These are phyloP conservation scores for Stereum hirsutum DNA, from an alignment of 1,284 basidiomycete genomes.

Conservation along the genomic window DNA sequence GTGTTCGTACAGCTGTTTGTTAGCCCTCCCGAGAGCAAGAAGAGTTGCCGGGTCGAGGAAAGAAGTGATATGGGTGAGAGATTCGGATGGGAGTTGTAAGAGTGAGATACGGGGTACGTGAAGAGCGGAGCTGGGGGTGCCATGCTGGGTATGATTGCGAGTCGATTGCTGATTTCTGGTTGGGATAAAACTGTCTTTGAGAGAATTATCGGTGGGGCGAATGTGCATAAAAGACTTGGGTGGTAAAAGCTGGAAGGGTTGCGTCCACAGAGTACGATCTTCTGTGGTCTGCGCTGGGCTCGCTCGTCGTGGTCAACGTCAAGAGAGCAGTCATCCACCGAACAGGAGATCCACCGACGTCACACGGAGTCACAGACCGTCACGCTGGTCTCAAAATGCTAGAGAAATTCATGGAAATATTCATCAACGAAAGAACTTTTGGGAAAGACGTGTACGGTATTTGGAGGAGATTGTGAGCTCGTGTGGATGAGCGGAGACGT, in stretches of 20 bases:
- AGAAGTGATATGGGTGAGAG: conserved; percentile 73
- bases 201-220: conserved; percentile 30
- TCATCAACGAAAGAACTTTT: no score
- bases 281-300: not conserved
- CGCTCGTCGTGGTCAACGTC: not conserved
- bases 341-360: no score
- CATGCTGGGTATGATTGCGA: conserved; percentile 38
- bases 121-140: conserved; percentile 21
- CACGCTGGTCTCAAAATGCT: no score
- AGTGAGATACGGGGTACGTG: conserved; percentile 7
- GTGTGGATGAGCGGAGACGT: no score
- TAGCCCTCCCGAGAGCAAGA: conserved; percentile 46
- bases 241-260: not conserved
- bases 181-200: conserved; percentile 21
- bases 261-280: conserved; percentile 2
- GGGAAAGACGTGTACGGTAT: no score
- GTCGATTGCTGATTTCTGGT: conserved; percentile 15
- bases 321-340: not conserved
- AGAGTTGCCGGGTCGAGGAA: conserved; percentile 64
- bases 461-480: no score
- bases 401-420: no score
- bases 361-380: no score
- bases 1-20: conserved; percentile 49
- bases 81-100: conserved; percentile 50
- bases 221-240: conserved; percentile 42